phyloP scores from a whole-genome alignment of 805 yeast species.

The Ogataea zsoltii region DNA sequence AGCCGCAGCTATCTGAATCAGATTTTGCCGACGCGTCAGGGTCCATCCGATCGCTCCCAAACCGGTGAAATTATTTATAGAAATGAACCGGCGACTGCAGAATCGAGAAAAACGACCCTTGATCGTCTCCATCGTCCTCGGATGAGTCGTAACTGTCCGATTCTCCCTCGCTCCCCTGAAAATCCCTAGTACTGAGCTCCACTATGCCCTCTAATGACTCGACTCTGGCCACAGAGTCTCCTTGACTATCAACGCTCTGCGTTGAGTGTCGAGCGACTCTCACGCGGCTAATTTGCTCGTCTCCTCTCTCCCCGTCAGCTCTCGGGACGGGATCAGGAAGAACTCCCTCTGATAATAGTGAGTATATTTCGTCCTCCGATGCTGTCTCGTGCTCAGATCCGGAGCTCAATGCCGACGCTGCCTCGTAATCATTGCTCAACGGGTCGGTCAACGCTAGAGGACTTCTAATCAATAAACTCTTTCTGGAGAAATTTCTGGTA shows the following conservation, averaged over 20 bases:
- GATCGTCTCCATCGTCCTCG: constrained; percentile 5
- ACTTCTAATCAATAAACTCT: constrained; percentile 7
- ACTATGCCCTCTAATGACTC: neutral
- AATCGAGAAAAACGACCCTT: constrained; percentile 9
- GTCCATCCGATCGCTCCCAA: neutral
- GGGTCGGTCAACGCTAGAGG: neutral
- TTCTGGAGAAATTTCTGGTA: neutral
- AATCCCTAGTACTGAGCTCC: neutral
- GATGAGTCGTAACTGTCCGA: neutral
- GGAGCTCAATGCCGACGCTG: neutral
- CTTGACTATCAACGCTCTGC: neutral
- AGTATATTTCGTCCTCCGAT: neutral
- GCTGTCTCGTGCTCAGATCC: neutral
- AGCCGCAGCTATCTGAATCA: neutral
- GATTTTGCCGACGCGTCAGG: neutral
- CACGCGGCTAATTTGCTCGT: neutral
- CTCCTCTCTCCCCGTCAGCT: too few relatives aligned
- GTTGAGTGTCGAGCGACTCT: too few relatives aligned
- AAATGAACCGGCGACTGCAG: constrained; percentile 12
- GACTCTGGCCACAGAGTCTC: neutral
- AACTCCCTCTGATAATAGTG: constrained; percentile 2
- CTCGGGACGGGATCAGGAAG: neutral
- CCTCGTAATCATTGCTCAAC: neutral
- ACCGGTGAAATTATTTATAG: constrained; percentile 4
- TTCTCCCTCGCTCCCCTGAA: neutral